Percentiles rank a stretch among this genome's conserved stretches.
Conservation (phyloP, 345 rosid genomes). For the Xanthoceras sorbifolium region DNA sequence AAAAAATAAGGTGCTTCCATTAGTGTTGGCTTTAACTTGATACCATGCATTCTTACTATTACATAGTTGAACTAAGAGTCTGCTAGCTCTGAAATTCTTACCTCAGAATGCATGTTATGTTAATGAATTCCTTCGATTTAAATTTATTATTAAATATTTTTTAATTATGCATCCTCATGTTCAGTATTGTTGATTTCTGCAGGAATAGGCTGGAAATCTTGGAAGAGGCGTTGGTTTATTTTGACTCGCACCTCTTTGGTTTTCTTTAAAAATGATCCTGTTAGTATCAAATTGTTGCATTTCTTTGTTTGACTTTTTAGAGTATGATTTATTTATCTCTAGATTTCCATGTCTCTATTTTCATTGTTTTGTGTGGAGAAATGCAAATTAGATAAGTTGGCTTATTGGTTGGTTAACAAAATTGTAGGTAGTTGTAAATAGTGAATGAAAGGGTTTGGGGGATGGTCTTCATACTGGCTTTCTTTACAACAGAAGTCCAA, state of each 20-base stretch:
- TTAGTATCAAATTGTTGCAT: conserved; percentile 43
- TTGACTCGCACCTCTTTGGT: conserved; percentile 97
- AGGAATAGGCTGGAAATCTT: conserved; percentile 99
- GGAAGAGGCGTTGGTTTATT: conserved; percentile 99
- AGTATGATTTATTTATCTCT: neutral
- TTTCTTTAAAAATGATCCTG: conserved; percentile 97
- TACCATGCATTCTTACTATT: neutral
- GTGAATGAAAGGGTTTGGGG: neutral
- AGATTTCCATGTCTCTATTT: neutral
- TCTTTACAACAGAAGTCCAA: neutral
- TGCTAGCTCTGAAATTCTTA: neutral
- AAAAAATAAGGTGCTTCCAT: neutral
- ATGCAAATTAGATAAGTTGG: neutral
- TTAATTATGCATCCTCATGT: conserved; percentile 1
- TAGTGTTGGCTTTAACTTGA: neutral
- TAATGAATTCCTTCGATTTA: neutral
- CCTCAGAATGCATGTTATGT: conserved; percentile 2
- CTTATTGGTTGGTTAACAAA: neutral
- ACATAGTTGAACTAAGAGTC: neutral
- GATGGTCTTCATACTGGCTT: neutral
- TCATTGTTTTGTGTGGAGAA: neutral
- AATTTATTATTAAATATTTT: neutral
- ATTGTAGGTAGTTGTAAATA: neutral
- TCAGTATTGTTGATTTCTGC: conserved; percentile 30
- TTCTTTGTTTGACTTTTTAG: neutral